Evolutionary conservation across 78 protist species (phyloP), one percentile per base, ranked within the genome.

Genomic region (Reticulomyxa filosa): DNA sequence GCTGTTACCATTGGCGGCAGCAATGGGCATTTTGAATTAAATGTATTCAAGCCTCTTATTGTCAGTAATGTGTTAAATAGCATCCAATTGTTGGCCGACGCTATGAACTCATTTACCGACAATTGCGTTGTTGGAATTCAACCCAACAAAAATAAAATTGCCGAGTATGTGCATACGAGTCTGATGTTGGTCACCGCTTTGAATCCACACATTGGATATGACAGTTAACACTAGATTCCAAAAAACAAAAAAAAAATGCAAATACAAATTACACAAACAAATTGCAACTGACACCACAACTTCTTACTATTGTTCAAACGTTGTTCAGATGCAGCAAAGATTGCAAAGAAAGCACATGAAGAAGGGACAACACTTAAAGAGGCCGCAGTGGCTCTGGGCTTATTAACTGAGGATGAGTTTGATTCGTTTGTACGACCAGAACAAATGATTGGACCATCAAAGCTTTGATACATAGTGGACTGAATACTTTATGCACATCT

Each of bases 111-210:
- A 13, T 89, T 87, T 74, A 32, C 64, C 37, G 55, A 35, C 25
- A 27, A 80, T 53, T 87, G 93, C 67, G 83, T 78, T n/a, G 75
- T 53, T 10, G 96, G 92, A n/a, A 67, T 86, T 37, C 51, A 63
- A 32, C 78, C 91, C 25, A 83, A 90, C 79, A 30, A 38, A 27
- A 20, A 42, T 17, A 17, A 20, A 42, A 42, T 42, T 42, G 20
- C 29, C 50, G 29, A 42, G 20, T 42, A 42, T 42, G 46, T 55
- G 50, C 13, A 20, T 11, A 22, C 61, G 11, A 7, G 27, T 0
- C 77, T 90, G 57, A 90, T 90, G 96, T 78, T 87, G 39, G 96
- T 90, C 57, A 90, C 96, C 3, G 87, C 93, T 0, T 83, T 90
- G 67, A 87, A 83, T 75, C 83, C 83, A 27, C 76, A 88, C 83